A percentile compares a stretch with the other conserved stretches of the same genome.
Evolutionary conservation across 495 filamentous ascomycete species (phyloP).

Genomic region (Choiromyces venosus): DNA sequence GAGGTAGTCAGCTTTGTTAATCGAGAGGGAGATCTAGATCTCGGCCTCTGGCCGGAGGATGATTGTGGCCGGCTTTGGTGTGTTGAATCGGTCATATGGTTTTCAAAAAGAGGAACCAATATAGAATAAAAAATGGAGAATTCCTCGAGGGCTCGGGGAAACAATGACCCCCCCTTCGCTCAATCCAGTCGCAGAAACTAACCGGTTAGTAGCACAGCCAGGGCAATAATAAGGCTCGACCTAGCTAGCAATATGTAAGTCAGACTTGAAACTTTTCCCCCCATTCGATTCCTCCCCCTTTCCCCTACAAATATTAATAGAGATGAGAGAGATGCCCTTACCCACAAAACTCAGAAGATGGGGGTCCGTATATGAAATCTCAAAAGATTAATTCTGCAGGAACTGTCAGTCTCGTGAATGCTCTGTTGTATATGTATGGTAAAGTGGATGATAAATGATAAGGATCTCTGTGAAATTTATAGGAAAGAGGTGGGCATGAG

Average conservation of each 20-base stretch:
- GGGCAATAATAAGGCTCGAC: slow-evolving; percentile 36
- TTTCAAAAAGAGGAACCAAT: not conserved
- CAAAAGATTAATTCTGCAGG: slow-evolving; percentile 19
- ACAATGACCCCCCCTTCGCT: slow-evolving; percentile 30
- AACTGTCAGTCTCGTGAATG: slow-evolving; percentile 19
- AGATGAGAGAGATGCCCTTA: slow-evolving; percentile 24
- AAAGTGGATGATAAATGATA: slow-evolving; percentile 19
- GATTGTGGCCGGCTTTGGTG: slow-evolving; percentile 35
- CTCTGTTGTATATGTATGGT: slow-evolving; percentile 19
- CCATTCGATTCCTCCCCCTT: slow-evolving; percentile 4
- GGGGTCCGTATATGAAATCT: not conserved
- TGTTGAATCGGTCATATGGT: slow-evolving; percentile 32
- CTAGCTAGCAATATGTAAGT: slow-evolving; percentile 33
- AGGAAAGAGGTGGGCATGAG: slow-evolving; percentile 25
- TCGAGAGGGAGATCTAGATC: slow-evolving; percentile 24
- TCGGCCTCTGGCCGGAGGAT: slow-evolving; percentile 29
- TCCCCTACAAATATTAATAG: slow-evolving; percentile 13
- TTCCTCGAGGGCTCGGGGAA: slow-evolving; percentile 12
- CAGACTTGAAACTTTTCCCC: slow-evolving; percentile 35
- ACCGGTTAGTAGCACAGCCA: slow-evolving; percentile 39
- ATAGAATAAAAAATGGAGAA: not conserved
- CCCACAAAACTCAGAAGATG: slow-evolving; percentile 24
- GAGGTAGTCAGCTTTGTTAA: slow-evolving; percentile 34
- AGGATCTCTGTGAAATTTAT: slow-evolving; percentile 12
- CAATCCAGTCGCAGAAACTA: slow-evolving; percentile 27